phyloP scores from a whole-genome alignment of 2,329 filamentous ascomycete genomes.

The Trichoderma pleuroti region DNA sequence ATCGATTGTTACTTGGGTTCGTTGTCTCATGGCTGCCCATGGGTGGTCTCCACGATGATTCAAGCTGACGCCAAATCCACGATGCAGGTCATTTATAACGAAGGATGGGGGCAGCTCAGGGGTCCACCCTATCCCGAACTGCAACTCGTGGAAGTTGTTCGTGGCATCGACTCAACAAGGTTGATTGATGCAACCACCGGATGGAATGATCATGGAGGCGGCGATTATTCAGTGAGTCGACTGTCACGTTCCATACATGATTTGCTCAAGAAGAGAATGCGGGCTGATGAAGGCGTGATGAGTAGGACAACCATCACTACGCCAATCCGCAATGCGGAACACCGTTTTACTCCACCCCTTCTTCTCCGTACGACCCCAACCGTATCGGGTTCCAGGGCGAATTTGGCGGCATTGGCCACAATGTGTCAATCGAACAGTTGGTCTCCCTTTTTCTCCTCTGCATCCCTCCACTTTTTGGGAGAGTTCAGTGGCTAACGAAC shows the following conservation, averaged over 20 bases:
- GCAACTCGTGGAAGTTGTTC: conserved; percentile 52
- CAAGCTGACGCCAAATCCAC: background rate
- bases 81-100: conserved; percentile 62
- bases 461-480: background rate
- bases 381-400: conserved; percentile 69
- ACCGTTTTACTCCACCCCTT: conserved; percentile 59
- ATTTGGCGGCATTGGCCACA: conserved; percentile 66
- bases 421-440: conserved; percentile 59
- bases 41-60: background rate
- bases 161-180: conserved; percentile 58
- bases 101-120: conserved; percentile 64
- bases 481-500: background rate
- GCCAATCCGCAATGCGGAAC: conserved; percentile 67
- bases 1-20: conserved; percentile 61
- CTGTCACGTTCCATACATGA: background rate
- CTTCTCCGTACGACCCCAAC: conserved; percentile 52
- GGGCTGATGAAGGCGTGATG: background rate
- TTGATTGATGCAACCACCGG: conserved; percentile 61
- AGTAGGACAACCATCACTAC: conserved; percentile 67
- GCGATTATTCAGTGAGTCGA: conserved; percentile 51
- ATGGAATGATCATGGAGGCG: conserved; percentile 65
- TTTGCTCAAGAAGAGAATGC: background rate
- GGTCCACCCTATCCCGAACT: conserved; percentile 52
- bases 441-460: conserved; percentile 23
- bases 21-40: conserved; percentile 12